Conservation (phyloP, 2,329 filamentous ascomycete genomes). For the Monosporascus ibericus region DNA sequence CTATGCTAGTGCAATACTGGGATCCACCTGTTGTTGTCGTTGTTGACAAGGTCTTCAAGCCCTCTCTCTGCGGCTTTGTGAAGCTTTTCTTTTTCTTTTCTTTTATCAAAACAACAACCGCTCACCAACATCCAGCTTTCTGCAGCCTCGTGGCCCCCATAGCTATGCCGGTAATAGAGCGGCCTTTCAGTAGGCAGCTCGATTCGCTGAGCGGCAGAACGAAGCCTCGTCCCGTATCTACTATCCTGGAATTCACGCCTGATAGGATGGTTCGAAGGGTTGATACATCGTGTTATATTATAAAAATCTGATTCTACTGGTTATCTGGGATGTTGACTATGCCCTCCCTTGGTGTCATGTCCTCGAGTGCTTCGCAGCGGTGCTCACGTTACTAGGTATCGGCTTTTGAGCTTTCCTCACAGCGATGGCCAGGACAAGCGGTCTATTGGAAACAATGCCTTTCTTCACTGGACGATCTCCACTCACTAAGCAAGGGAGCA, state of each 20-base stretch:
- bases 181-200: constrained; percentile 27
- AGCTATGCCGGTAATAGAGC: constrained; percentile 25
- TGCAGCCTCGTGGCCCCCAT: constrained; percentile 21
- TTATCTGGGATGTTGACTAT: neutral
- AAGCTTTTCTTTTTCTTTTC: constrained; percentile 8
- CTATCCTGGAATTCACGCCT: constrained; percentile 71
- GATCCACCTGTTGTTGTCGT: neutral
- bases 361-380: neutral
- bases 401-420: too few species aligned
- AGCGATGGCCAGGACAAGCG: too few species aligned
- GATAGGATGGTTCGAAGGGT: constrained; percentile 82
- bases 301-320: neutral
- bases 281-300: constrained; percentile 48
- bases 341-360: neutral
- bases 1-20: neutral
- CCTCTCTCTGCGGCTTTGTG: neutral
- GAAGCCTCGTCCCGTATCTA: constrained; percentile 70
- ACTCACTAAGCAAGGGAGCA: neutral
- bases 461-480: neutral
- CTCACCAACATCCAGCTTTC: constrained; percentile 21
- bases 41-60: neutral
- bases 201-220: constrained; percentile 26
- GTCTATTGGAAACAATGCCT: neutral
- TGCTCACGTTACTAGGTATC: too few species aligned
- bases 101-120: constrained; percentile 18